phyloP scores from a whole-genome alignment of 108 stramenopile species.

The Cyclostephanos tholiformis region DNA sequence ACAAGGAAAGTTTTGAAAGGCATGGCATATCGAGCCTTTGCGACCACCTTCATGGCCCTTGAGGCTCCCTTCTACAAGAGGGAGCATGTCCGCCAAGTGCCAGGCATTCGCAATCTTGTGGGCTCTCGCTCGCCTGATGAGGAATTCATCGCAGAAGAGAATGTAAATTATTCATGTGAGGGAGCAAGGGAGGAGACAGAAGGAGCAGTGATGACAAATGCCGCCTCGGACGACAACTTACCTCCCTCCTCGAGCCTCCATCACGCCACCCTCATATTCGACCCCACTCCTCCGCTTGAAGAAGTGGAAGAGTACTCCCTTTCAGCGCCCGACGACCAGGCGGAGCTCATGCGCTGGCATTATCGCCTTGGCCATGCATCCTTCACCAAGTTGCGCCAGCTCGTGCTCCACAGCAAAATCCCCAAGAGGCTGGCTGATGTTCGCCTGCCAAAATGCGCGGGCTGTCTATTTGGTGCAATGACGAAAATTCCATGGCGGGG shows the following conservation, averaged over 20 bases:
- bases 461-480: background rate
- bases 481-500: no score
- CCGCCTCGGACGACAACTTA: background rate
- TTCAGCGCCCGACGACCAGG: background rate
- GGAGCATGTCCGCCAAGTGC: no score
- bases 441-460: background rate
- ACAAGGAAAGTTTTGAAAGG: no score
- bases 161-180: no score
- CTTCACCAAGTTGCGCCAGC: conserved; percentile 20
- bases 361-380: conserved; percentile 42
- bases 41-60: background rate
- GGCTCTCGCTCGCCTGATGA: no score
- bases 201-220: background rate
- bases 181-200: background rate
- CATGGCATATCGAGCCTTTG: background rate
- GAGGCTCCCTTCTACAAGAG: no score
- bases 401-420: conserved; percentile 4
- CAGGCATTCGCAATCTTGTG: no score
- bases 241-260: background rate
- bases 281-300: background rate
- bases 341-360: conserved; percentile 10
- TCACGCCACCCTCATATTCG: background rate
- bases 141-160: no score
- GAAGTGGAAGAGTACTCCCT: background rate
- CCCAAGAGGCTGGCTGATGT: no score